Evolutionary conservation across 2,329 filamentous ascomycete species (phyloP).

Genomic region (Drechslerella coelobrocha): DNA sequence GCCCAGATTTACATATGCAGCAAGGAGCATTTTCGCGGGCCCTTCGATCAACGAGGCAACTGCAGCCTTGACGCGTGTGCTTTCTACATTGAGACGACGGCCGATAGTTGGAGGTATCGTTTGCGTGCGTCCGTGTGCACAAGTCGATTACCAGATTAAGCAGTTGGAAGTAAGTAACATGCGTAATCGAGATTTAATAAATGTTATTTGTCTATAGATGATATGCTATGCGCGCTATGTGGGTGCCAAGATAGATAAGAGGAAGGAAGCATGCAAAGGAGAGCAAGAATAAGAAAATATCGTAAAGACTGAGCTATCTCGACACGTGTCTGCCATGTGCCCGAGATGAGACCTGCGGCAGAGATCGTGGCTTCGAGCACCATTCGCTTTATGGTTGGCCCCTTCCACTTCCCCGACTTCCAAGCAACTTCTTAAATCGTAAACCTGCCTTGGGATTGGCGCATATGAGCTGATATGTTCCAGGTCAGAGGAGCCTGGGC

Average conservation of each 20-base stretch:
- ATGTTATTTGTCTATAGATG: constrained; percentile 25
- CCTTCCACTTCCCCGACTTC: constrained; percentile 9
- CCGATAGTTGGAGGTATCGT: constrained; percentile 3
- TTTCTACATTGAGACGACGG: constrained; percentile 35
- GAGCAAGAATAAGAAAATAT: constrained; percentile 5
- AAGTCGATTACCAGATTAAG: constrained; percentile 36
- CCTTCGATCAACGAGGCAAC: constrained; percentile 30
- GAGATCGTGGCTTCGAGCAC: constrained; percentile 24
- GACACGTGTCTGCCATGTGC: background rate
- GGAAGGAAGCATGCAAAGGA: constrained; percentile 7
- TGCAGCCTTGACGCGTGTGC: constrained; percentile 46
- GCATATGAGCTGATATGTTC: background rate
- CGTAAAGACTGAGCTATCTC: background rate
- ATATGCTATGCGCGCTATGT: constrained; percentile 18
- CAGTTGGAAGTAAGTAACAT: constrained; percentile 35
- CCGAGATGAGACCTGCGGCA: constrained; percentile 12
- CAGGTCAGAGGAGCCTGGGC: background rate
- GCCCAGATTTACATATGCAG: background rate
- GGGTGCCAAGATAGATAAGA: background rate
- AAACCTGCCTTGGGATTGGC: constrained; percentile 7
- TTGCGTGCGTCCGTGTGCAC: background rate
- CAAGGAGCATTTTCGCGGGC: background rate
- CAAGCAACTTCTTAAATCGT: constrained; percentile 43
- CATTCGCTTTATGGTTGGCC: constrained; percentile 17
- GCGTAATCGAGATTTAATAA: constrained; percentile 22